Conservation (phyloP, 768 basidiomycete species). For the Lepiota subincarnata region DNA sequence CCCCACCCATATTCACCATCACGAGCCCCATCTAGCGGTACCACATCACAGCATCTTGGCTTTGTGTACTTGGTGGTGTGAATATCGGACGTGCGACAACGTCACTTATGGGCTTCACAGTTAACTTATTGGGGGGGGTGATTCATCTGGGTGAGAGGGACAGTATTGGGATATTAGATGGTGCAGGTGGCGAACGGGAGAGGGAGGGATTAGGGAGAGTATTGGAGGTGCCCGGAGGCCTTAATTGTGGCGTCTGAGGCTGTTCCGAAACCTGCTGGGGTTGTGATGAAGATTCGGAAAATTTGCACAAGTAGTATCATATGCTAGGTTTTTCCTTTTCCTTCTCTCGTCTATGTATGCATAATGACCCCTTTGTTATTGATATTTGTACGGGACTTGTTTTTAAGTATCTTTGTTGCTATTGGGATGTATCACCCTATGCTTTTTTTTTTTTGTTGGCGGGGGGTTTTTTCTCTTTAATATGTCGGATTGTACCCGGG, state of each 20-base stretch:
- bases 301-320: too few species aligned
- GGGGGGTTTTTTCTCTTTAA: too few species aligned
- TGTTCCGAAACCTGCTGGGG: too few species aligned
- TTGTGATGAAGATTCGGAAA: too few species aligned
- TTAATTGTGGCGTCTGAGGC: not conserved
- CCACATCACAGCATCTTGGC: not conserved
- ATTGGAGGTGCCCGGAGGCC: conserved; percentile 70
- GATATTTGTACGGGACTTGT: too few species aligned
- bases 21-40: not conserved
- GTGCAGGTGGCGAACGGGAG: conserved; percentile 83
- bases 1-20: conserved; percentile 4
- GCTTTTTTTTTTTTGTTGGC: too few species aligned
- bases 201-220: conserved; percentile 79
- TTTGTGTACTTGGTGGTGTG: not conserved
- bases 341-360: too few species aligned
- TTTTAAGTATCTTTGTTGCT: too few species aligned
- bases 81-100: not conserved
- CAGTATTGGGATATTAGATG: conserved; percentile 48
- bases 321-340: too few species aligned
- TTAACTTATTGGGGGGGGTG: conserved; percentile 21
- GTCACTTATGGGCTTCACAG: not conserved
- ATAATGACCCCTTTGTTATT: too few species aligned
- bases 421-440: too few species aligned
- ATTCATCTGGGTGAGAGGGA: conserved; percentile 27
- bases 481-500: too few species aligned